These are phyloP conservation scores for Fomitopsis pulvina DNA, from an alignment of 768 basidiomycete genomes.

Conservation along the genomic window DNA sequence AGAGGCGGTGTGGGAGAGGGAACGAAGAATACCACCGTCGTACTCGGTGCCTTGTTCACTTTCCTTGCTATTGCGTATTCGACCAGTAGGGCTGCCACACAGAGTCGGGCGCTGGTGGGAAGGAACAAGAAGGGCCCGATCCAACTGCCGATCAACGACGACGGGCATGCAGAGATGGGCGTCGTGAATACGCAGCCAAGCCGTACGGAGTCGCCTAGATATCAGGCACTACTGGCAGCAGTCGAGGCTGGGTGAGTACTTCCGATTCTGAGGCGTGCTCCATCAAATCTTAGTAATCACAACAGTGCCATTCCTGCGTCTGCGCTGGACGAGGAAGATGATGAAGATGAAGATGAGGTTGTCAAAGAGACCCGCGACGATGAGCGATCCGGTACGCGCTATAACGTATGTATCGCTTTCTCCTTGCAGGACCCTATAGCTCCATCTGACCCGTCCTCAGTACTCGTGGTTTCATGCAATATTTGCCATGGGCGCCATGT, in stretches of 20 bases:
- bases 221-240: constrained; percentile 91
- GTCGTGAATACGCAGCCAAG: constrained; percentile 81
- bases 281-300: background rate
- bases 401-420: constrained; percentile 63
- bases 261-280: background rate
- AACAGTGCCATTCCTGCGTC: constrained; percentile 86
- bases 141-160: constrained; percentile 45
- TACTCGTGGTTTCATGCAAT: constrained; percentile 99
- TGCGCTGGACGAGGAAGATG: constrained; percentile 73
- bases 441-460: constrained; percentile 31
- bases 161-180: constrained; percentile 59
- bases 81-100: constrained; percentile 92
- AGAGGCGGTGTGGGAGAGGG: constrained; percentile 46
- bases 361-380: constrained; percentile 80
- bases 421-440: too few species aligned
- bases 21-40: constrained; percentile 78
- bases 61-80: constrained; percentile 99
- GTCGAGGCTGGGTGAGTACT: constrained; percentile 85
- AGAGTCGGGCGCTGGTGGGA: constrained; percentile 85
- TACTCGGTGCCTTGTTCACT: constrained; percentile 91
- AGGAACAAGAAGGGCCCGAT: constrained; percentile 61
- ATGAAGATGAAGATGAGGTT: constrained; percentile 69
- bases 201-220: constrained; percentile 79
- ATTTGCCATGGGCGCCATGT: constrained; percentile 94
- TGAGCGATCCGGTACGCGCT: constrained; percentile 88